These are phyloP conservation scores for Pythium dissotocum DNA, from an alignment of 352 stramenopile species.

Conservation along the genomic window DNA sequence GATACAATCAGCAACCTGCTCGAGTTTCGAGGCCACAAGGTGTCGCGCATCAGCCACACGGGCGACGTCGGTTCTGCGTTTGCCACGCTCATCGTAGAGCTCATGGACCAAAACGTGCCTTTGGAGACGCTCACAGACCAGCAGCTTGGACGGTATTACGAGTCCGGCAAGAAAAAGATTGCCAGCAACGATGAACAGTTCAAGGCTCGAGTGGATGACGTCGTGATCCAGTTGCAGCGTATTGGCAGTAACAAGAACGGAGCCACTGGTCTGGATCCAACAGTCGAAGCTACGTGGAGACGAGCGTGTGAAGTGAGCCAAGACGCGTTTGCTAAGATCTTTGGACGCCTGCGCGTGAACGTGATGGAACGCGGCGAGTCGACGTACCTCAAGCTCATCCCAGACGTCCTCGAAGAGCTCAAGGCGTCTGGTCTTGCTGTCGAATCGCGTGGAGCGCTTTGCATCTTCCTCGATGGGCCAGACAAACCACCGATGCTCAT, in stretches of 20 bases:
- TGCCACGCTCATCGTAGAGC: conserved; percentile 71
- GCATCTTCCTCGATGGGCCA: conserved; percentile 67
- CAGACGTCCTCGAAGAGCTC: conserved; percentile 46
- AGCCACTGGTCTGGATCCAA: conserved; percentile 32
- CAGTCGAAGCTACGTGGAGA: conserved; percentile 53
- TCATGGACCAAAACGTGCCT: conserved; percentile 53
- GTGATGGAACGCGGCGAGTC: conserved; percentile 76
- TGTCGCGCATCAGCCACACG: conserved; percentile 74
- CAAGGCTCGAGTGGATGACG: conserved; percentile 63
- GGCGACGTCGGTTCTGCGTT: conserved; percentile 78
- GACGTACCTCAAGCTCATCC: conserved; percentile 68
- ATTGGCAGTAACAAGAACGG: conserved; percentile 30
- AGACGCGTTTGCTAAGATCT: conserved; percentile 63
- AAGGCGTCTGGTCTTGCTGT: conserved; percentile 47
- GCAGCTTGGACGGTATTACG: conserved; percentile 68
- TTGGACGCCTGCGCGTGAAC: conserved; percentile 60
- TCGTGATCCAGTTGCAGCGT: conserved; percentile 72
- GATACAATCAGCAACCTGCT: conserved; percentile 82
- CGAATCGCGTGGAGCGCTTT: conserved; percentile 62
- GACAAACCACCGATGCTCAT: conserved; percentile 84
- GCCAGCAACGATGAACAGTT: conserved; percentile 41
- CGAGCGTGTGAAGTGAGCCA: conserved; percentile 73
- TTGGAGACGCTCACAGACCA: conserved; percentile 56
- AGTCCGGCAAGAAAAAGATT: conserved; percentile 59
- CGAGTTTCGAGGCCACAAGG: conserved; percentile 74